Base-by-base conservation (phyloP, 805 yeast genomes). In the Candida vartiovaarae region DNA sequence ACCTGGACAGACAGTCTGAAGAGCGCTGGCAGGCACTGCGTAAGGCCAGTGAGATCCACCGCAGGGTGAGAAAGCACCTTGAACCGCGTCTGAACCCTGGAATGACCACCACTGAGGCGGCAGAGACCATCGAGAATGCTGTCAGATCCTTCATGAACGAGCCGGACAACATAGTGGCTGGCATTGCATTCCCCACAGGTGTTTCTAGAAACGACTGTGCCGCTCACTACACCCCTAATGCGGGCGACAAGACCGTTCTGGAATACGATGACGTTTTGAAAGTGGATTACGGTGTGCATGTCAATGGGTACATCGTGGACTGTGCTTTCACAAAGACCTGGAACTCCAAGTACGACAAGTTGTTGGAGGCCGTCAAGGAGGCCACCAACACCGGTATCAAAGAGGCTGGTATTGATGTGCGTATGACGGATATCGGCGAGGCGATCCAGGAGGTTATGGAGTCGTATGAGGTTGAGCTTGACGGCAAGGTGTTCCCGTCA, bases 141-240 rank as follows among this genome's bases (percentile, higher is more conserved):
- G 84, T 85, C 6, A 75, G 98, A 54, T 75, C 80, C 4, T 78
- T 82, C 54, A 74, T 89, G 11, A 83, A 82, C 40, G 71, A 70
- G 42, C 61, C 64, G 30, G 83, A 80, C 55, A 72, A 79, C 36
- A 73, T 76, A 29, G 72, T 75, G 48, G 93, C 88, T 15, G 99
- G 99, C 34, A 79, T 90, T 56, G 99, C 98, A 5, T 93, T 93
- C 74, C 99, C 99, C 40, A 89, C 97, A n/a, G 99, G 99, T 46
- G 75, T 93, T 34, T 87, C 96, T 1, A 65, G 91, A 51, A 93
- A 93, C 66, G 85, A 89, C 60, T 82, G 88, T 60, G 99, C 99
- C 26, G 99, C 99, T 0, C 99, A 93, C 63, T 93, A 89, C 66
- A 91, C 98, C 0, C 99, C 99, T 10, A 93, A 93, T 66, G 83